phyloP scores from a whole-genome alignment of 2,329 filamentous ascomycete genomes.

The Juglanconis oblonga region DNA sequence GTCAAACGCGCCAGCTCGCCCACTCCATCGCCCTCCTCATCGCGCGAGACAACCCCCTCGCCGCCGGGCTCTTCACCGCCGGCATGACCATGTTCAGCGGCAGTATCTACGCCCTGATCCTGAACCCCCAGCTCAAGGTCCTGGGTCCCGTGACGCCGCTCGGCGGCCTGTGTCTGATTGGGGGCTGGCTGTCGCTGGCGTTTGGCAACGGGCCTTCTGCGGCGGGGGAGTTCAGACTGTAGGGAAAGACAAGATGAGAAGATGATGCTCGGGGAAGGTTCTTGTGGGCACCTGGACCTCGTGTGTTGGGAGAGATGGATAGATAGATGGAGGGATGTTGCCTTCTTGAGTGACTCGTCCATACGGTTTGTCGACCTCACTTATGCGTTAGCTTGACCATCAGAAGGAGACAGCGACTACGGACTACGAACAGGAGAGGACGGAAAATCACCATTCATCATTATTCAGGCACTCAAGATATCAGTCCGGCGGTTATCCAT shows the following conservation, averaged over 20 bases:
- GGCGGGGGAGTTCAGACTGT: constrained; percentile 15
- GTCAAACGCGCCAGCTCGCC: constrained; percentile 45
- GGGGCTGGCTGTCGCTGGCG: constrained; percentile 54
- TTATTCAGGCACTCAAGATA: too few relatives aligned
- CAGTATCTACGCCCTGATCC: constrained; percentile 60
- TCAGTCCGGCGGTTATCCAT: too few relatives aligned
- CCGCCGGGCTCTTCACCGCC: constrained; percentile 56
- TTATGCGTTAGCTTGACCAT: too few relatives aligned
- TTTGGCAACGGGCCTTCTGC: constrained; percentile 21
- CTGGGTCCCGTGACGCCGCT: constrained; percentile 65
- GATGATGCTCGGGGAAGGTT: too few relatives aligned
- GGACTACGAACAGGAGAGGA: too few relatives aligned
- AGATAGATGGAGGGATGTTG: too few relatives aligned
- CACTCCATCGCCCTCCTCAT: constrained; percentile 61
- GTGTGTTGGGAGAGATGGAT: too few relatives aligned
- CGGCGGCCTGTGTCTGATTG: constrained; percentile 62
- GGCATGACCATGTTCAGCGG: constrained; percentile 68
- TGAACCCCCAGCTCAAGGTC: constrained; percentile 59
- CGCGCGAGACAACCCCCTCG: constrained; percentile 54
- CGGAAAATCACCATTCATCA: too few relatives aligned
- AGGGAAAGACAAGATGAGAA: background rate
- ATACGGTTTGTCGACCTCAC: too few relatives aligned
- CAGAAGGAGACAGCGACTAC: too few relatives aligned
- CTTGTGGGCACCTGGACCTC: too few relatives aligned
- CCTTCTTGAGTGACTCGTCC: too few relatives aligned